These are phyloP conservation scores for Claviceps humidiphila DNA, from an alignment of 2,329 filamentous ascomycete genomes.

Conservation along the genomic window DNA sequence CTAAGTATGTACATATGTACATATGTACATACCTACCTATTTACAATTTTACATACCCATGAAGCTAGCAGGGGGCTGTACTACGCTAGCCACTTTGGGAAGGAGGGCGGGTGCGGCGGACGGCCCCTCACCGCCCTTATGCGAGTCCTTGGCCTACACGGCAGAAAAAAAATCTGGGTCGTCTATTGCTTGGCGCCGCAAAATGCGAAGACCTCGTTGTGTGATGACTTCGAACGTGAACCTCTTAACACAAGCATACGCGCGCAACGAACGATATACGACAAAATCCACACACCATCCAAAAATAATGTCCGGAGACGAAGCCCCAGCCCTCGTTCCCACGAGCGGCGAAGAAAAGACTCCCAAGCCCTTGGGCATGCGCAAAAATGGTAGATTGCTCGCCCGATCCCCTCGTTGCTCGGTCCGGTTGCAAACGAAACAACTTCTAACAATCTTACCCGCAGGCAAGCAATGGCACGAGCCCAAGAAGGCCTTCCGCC, in stretches of 20 bases:
- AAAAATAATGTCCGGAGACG: conserved; percentile 2
- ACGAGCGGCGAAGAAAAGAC: conserved; percentile 16
- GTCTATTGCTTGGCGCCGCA: neutral
- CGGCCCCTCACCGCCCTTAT: neutral
- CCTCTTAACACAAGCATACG: neutral
- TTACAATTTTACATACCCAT: no score
- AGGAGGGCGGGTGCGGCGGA: no score
- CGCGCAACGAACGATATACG: neutral
- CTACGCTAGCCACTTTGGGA: no score
- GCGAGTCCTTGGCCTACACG: neutral
- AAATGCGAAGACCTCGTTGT: neutral
- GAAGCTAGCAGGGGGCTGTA: no score
- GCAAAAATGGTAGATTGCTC: conserved; percentile 59
- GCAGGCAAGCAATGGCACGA: conserved; percentile 91
- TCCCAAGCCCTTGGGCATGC: conserved; percentile 48
- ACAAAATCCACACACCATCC: neutral
- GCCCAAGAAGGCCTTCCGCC: conserved; percentile 73
- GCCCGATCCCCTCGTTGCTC: neutral
- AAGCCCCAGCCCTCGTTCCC: neutral
- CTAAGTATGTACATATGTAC: no score
- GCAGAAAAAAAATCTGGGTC: conserved; percentile 3
- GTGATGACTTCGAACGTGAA: neutral
- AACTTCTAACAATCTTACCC: conserved; percentile 4
- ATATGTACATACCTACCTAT: no score
- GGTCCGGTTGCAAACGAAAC: neutral